These are phyloP conservation scores for Fusarium beomiforme DNA, from an alignment of 2,329 filamentous ascomycete genomes.

Conservation along the genomic window DNA sequence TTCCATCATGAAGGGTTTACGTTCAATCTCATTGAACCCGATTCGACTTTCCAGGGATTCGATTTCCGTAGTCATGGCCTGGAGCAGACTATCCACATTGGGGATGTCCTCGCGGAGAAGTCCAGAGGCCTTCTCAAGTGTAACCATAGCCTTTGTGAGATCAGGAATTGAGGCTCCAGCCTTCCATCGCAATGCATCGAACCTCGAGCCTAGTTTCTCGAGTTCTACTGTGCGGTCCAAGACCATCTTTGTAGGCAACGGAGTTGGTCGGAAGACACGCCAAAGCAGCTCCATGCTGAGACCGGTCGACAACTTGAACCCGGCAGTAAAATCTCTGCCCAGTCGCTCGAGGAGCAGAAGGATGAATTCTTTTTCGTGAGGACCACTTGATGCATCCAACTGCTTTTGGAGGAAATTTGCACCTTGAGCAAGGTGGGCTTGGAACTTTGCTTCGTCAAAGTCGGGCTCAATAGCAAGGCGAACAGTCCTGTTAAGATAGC, in stretches of 20 bases:
- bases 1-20: slow-evolving; percentile 60
- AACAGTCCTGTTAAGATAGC: slow-evolving; percentile 66
- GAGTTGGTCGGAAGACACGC: slow-evolving; percentile 74
- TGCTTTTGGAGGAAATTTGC: slow-evolving; percentile 54
- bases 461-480: slow-evolving; percentile 53
- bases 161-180: slow-evolving; percentile 61
- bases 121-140: slow-evolving; percentile 65
- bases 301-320: slow-evolving; percentile 79
- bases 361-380: slow-evolving; percentile 51
- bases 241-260: slow-evolving; percentile 58
- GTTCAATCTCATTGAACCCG: slow-evolving; percentile 52
- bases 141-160: slow-evolving; percentile 62
- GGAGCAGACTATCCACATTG: slow-evolving; percentile 59
- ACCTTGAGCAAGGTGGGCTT: slow-evolving; percentile 68
- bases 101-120: slow-evolving; percentile 58
- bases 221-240: slow-evolving; percentile 61
- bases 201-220: slow-evolving; percentile 65
- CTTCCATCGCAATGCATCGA: slow-evolving; percentile 70
- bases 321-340: slow-evolving; percentile 69
- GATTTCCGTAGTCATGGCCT: slow-evolving; percentile 62
- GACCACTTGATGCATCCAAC: slow-evolving; percentile 36
- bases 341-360: slow-evolving; percentile 54
- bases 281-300: slow-evolving; percentile 84
- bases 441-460: slow-evolving; percentile 72
- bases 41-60: slow-evolving; percentile 59